phyloP scores from a whole-genome alignment of 345 rosid genomes.

The Pistacia atlantica region DNA sequence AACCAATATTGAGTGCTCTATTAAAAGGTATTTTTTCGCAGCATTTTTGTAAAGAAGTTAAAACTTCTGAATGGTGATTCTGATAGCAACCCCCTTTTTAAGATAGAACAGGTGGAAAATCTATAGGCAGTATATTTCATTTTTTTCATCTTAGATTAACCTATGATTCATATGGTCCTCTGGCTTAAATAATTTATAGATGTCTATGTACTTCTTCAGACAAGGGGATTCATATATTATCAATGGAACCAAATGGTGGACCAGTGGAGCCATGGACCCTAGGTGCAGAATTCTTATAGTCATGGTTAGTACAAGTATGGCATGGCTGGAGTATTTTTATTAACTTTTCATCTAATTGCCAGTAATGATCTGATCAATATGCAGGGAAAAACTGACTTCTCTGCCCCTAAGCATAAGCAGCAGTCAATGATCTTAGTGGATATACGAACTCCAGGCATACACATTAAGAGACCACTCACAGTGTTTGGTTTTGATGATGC shows the following conservation, averaged over 20 bases:
- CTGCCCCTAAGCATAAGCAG: conserved; percentile 80
- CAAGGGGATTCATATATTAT: conserved; percentile 79
- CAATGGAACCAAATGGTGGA: conserved; percentile 98
- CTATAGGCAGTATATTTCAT: not conserved
- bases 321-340: conserved; percentile 3
- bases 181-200: conserved; percentile 12
- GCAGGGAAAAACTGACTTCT: conserved; percentile 93
- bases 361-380: conserved; percentile 16
- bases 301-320: conserved; percentile 65
- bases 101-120: not conserved
- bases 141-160: not conserved
- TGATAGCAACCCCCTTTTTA: not conserved
- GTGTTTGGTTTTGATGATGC: conserved; percentile 98
- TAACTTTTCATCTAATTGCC: conserved; percentile 11
- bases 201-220: conserved; percentile 39
- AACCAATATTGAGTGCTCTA: conserved; percentile 95
- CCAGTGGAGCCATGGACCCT: conserved; percentile 99
- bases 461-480: conserved; percentile 72
- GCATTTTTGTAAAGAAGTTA: not conserved
- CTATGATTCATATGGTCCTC: conserved; percentile 2
- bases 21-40: conserved; percentile 53
- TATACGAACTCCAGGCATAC: conserved; percentile 69
- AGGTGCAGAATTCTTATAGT: conserved; percentile 92
- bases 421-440: conserved; percentile 98
- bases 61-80: too few relatives aligned